phyloP scores from a whole-genome alignment of 1,284 basidiomycete genomes.

The Lignosus rhinocerotis region DNA sequence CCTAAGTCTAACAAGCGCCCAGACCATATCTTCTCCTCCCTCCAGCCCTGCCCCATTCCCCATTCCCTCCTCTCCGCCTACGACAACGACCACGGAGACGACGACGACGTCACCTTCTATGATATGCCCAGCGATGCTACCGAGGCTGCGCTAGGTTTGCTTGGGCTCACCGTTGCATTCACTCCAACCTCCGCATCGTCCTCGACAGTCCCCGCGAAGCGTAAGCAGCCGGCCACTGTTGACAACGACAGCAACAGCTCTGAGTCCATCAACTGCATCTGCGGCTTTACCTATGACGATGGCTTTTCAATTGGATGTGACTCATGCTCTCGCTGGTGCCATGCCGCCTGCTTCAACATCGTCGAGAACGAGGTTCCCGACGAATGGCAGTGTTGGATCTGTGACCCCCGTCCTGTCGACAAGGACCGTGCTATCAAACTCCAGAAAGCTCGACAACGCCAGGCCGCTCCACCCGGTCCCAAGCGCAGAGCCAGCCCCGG shows the following conservation, averaged over 20 bases:
- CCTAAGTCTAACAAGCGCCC: conserved; percentile 1
- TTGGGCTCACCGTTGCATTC: conserved; percentile 38
- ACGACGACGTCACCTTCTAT: conserved; percentile 9
- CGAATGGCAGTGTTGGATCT: conserved; percentile 66
- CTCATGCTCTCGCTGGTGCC: conserved; percentile 86
- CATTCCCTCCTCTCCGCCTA: background rate
- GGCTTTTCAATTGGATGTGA: conserved; percentile 95
- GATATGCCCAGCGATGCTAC: conserved; percentile 50
- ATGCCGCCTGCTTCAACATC: conserved; percentile 85
- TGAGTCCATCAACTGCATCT: conserved; percentile 69
- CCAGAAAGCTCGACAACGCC: conserved; percentile 41
- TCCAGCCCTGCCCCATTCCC: background rate
- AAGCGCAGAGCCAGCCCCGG: conserved; percentile 41
- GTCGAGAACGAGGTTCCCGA: conserved; percentile 73
- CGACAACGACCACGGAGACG: conserved; percentile 2
- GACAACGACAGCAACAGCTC: conserved; percentile 24
- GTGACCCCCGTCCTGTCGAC: conserved; percentile 49
- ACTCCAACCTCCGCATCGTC: conserved; percentile 32
- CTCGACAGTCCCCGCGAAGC: conserved; percentile 44
- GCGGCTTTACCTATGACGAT: conserved; percentile 76
- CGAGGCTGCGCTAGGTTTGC: conserved; percentile 50
- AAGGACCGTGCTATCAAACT: conserved; percentile 47
- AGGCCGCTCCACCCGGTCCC: conserved; percentile 24
- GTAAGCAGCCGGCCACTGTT: conserved; percentile 32
- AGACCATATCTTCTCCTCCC: conserved; percentile 4